phyloP scores from a whole-genome alignment of 768 basidiomycete genomes.

The Termitomyces sp. region DNA sequence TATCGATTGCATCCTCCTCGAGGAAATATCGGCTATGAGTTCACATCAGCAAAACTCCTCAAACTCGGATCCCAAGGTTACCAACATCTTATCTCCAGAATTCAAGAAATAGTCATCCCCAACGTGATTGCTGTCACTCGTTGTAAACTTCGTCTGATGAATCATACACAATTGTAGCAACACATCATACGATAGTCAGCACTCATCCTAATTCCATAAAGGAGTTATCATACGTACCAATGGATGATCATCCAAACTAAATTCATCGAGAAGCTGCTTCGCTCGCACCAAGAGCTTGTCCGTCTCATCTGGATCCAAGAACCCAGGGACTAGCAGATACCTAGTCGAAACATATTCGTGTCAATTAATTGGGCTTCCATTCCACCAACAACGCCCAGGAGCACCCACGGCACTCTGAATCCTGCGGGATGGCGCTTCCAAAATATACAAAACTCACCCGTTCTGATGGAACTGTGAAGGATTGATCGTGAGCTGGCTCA shows the following conservation, averaged over 20 bases:
- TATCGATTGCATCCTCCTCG: conserved; percentile 80
- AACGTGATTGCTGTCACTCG: conserved; percentile 68
- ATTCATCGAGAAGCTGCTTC: conserved; percentile 71
- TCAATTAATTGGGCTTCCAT: not conserved
- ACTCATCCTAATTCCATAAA: not conserved
- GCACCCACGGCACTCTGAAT: not conserved
- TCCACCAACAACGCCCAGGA: not conserved
- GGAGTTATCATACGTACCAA: conserved; percentile 39
- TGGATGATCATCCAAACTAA: conserved; percentile 76
- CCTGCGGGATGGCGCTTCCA: not conserved
- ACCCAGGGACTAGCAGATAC: conserved; percentile 74
- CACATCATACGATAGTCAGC: not conserved
- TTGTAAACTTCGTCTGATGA: conserved; percentile 83
- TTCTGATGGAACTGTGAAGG: conserved; percentile 47
- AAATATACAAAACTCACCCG: conserved; percentile 36
- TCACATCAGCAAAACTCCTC: not conserved
- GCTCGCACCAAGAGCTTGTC: conserved; percentile 62
- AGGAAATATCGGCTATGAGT: conserved; percentile 72
- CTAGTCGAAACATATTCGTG: conserved; percentile 31
- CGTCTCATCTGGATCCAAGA: conserved; percentile 58
- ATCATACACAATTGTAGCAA: not conserved
- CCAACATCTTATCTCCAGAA: conserved; percentile 86
- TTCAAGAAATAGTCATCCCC: conserved; percentile 92
- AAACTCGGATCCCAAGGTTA: not conserved
- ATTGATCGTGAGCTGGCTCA: conserved; percentile 3